A percentile compares a stretch with the other conserved stretches of the same genome.
These are phyloP conservation scores for Barnettozyma hawaiiensis DNA, from an alignment of 1,139 yeast species.

Conservation along the genomic window DNA sequence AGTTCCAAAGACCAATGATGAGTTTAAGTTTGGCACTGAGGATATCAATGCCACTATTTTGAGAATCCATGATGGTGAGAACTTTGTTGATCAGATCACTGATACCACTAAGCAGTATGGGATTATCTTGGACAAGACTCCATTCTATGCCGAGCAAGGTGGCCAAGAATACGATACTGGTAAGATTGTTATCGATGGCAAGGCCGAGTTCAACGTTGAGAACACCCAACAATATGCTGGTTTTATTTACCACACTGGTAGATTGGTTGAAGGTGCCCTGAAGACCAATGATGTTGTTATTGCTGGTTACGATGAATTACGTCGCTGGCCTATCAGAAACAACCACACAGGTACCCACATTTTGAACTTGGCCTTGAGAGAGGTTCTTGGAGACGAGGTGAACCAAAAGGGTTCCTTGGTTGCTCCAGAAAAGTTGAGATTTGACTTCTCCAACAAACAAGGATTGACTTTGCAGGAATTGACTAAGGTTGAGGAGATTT, in stretches of 20 bases:
- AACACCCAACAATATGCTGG: constrained; percentile 94
- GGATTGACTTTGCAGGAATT: constrained; percentile 69
- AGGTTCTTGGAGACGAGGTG: constrained; percentile 78
- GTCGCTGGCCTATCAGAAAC: constrained; percentile 96
- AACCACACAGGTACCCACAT: constrained; percentile 98
- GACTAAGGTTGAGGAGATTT: constrained; percentile 66
- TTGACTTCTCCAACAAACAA: constrained; percentile 91
- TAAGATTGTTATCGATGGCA: constrained; percentile 81
- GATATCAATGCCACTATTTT: constrained; percentile 58
- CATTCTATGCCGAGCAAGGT: constrained; percentile 98
- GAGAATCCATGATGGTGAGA: constrained; percentile 65
- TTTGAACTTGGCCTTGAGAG: constrained; percentile 81
- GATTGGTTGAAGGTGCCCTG: constrained; percentile 68
- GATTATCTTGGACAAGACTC: constrained; percentile 78
- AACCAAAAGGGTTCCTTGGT: constrained; percentile 98
- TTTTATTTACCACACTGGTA: constrained; percentile 92
- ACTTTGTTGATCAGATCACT: constrained; percentile 46
- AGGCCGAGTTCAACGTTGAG: constrained; percentile 79
- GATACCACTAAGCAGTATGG: constrained; percentile 60
- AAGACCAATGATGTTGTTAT: constrained; percentile 64
- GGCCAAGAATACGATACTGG: constrained; percentile 98
- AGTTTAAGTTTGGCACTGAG: constrained; percentile 62
- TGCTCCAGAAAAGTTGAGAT: constrained; percentile 90
- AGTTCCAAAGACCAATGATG: constrained; percentile 82
- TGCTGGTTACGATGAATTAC: constrained; percentile 85